phyloP scores from a whole-genome alignment of 331 rosid genomes.

The Rhamnella rubrinervis region DNA sequence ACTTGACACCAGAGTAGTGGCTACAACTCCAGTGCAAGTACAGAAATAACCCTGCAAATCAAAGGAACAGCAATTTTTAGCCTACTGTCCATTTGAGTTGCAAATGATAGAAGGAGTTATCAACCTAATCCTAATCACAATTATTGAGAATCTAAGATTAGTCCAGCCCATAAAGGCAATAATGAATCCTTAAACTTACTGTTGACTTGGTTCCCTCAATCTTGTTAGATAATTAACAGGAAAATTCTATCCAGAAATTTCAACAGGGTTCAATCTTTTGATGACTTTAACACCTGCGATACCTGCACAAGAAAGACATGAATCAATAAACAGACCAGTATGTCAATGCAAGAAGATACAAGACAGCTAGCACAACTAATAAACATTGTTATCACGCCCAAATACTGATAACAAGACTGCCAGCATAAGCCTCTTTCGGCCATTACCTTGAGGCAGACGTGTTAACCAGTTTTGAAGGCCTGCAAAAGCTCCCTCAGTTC shows the following conservation, averaged over 20 bases:
- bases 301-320: background rate
- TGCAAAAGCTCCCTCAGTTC: conserved; percentile 20
- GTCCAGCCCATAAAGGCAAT: no score
- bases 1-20: conserved; percentile 21
- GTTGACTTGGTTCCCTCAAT: conserved; percentile 1
- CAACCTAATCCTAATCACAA: background rate
- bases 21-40: conserved; percentile 26
- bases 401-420: conserved; percentile 31
- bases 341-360: background rate
- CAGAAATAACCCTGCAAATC: conserved; percentile 20
- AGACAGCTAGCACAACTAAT: background rate
- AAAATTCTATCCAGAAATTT: conserved; percentile 1
- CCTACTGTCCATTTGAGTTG: background rate
- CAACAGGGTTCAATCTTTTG: background rate
- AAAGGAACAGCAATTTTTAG: background rate
- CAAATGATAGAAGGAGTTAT: background rate
- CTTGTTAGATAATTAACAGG: background rate
- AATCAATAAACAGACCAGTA: conserved; percentile 12
- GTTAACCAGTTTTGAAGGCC: conserved; percentile 29
- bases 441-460: conserved; percentile 31
- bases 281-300: background rate
- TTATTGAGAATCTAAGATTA: background rate
- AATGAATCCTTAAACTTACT: background rate
- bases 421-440: conserved; percentile 33
- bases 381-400: conserved; percentile 17